Base-by-base conservation (phyloP, 345 rosid genomes). In the Euphorbia pulcherrima region DNA sequence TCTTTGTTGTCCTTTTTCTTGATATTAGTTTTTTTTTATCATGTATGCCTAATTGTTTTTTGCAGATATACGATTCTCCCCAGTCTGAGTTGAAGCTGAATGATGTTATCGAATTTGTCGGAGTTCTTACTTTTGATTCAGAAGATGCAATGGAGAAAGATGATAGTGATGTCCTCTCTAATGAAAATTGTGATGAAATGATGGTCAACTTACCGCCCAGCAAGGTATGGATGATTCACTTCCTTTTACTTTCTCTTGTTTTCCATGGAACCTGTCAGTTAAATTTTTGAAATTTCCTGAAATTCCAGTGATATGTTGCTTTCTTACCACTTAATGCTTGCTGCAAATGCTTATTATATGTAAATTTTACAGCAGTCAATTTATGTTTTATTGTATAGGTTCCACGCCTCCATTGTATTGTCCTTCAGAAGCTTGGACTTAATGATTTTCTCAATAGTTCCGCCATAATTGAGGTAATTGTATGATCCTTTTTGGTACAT, bases 21-120 rank as follows among this genome's bases (percentile, higher is more conserved):
- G 27, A 23, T 21, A 5, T 14, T 29, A 72, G 11, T 29, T 10
- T 2, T 13, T n/a, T n/a, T n/a, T n/a, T n/a, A n/a, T n/a, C n/a
- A n/a, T n/a, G n/a, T n/a, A n/a, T 59, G 60, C 10, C 41, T 73
- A 16, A 62, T 54, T 62, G 8, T 33, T 9, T 64, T 20, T 18
- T 65, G 57, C 86, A 94, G 97, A 76, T 94, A 54, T 94, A 94
- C 73, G 91, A 91, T 79, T 72, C 85, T 71, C 87, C 85, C 27
- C 95, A 89, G 78, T 82, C 88, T 26, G 97, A 89, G 17, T 62
- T 89, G 77, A 91, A 89, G 79, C 86, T 91, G 70, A 94, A 94
- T 55, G 97, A 94, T 39, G 87, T 89, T 69, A 83, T 89, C 70
- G 99, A 94, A 80, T 94, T 94, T 70, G 56, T 89, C 65, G 97